Evolutionary conservation across 768 basidiomycete genomes (phyloP), one percentile per base, ranked within the genome.

Genomic region (Tylopilus plumbeoviolaceoides): DNA sequence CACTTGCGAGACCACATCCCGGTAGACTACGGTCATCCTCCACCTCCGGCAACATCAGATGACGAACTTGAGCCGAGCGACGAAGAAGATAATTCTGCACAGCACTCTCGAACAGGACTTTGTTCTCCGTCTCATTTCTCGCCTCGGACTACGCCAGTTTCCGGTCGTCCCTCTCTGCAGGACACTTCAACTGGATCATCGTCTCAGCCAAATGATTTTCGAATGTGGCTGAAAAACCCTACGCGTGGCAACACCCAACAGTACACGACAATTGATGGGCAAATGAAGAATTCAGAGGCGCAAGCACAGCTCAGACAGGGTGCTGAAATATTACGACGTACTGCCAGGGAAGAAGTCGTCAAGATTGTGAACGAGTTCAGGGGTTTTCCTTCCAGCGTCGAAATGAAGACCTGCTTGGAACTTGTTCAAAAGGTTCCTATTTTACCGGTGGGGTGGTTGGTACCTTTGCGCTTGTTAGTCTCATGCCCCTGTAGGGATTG

Each of bases 201-300:
- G 18, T 23, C 36, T 44, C 39, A 41, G 27, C 35, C 5, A 15
- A 56, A 66, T 18, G 48, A 48, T 10, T 67, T 66, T 18, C 52
- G 56, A 25, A 7, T 30, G 1, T 65, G 59, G 62, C 30, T 43
- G 36, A 8, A 39, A 31, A 46, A 59, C 10, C 35, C n/a, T 28
- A 39, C 43, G 21, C 14, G 10, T 17, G 15, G 15, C 40, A 17
- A 41, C 48, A 30, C 9, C 8, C 42, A 43, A 2, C 38, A 42
- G 30, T 65, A 67, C 25, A 65, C 64, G 27, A 55, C 44, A 3
- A 44, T 64, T 1, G 65, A 67, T 43, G 64, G 64, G 11, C 39
- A 44, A 35, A 35, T 23, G 12, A 47, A 35, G 4, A 18, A 38
- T 14, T 11, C 52, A 5, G 51, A 52, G 27, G 43, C 20, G 7